phyloP scores from a whole-genome alignment of 2,329 filamentous ascomycete species.

The Periconia macrospinosa region DNA sequence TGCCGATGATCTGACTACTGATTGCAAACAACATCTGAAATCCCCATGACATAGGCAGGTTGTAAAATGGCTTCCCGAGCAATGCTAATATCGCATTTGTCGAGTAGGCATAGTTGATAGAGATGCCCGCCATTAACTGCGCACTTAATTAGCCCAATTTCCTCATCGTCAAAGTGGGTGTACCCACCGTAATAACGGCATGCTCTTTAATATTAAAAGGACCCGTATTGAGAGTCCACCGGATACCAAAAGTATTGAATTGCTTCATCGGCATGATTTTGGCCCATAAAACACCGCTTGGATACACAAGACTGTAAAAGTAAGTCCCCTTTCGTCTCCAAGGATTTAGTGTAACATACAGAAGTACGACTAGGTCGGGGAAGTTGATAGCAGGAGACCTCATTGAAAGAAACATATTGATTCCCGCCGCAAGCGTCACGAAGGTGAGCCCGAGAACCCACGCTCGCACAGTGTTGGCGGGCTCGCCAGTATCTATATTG shows the following conservation, averaged over 20 bases:
- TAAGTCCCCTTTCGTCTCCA: background rate
- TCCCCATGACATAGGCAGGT: conserved; percentile 66
- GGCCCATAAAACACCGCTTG: conserved; percentile 65
- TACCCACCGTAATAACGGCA: conserved; percentile 56
- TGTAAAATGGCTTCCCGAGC: conserved; percentile 61
- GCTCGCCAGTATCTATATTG: conserved; percentile 48
- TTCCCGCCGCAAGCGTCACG: conserved; percentile 46
- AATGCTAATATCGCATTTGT: conserved; percentile 73
- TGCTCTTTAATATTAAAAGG: conserved; percentile 74
- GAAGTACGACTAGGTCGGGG: conserved; percentile 63
- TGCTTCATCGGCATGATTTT: conserved; percentile 54
- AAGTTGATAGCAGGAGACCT: conserved; percentile 64
- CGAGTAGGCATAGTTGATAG: conserved; percentile 65
- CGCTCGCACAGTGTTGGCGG: conserved; percentile 49
- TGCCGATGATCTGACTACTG: conserved; percentile 57
- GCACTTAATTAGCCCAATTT: background rate
- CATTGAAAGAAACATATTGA: conserved; percentile 66
- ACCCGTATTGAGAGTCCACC: conserved; percentile 65
- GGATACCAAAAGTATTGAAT: conserved; percentile 56
- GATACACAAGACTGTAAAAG: conserved; percentile 55
- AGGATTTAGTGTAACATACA: conserved; percentile 36
- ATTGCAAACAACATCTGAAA: conserved; percentile 69
- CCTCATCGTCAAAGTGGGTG: no score
- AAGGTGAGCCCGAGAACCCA: conserved; percentile 52
- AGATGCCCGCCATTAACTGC: conserved; percentile 62